Base-by-base conservation (phyloP, 2,329 filamentous ascomycete species). In the Claviceps sp. region DNA sequence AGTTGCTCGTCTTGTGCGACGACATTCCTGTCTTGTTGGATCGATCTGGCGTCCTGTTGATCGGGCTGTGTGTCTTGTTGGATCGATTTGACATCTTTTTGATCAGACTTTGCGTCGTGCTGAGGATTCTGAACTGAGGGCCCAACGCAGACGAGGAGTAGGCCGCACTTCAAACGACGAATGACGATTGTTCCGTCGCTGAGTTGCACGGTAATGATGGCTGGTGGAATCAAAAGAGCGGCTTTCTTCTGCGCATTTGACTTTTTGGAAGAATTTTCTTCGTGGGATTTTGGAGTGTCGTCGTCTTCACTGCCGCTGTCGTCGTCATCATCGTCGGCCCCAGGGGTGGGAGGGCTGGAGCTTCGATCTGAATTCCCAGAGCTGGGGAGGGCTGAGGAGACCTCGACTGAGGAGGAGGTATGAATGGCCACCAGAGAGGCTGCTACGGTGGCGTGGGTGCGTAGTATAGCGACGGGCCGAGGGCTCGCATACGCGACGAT, bases 401-500 rank as follows among this genome's bases (percentile, higher is more conserved):
- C 64, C 50, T 68, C 63, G 47, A 65, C 60, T 30, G 68, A 68
- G 13, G 70, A 68, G 24, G 70, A 67, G 42, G 74, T 70, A 64
- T 84, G 80, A 44, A 82, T 73, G 19, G 73, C 69, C 70, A 80
- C 81, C 19, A 84, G 73, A 5, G 76, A 80, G 53, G 78, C 77
- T 43, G 81, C 81, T 54, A 84, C 77, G 54, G 80, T 83, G 59
- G 77, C 78, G 63, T 83, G 79, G 10, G 77, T 80, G 60, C 81
- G 79, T 41, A 84, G 74, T 19, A 73, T 69, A 54, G 74, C 68
- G 58, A 81, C 77, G 48, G 79, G 70, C 45, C 78, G 70, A 2
- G 72, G 66, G 49, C 77, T 78, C 41, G 80, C 76, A 63, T 81
- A 79, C 52, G 80, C 77, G 57, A 84, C 78, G 39, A 84, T 75